Evolutionary conservation across 495 filamentous ascomycete genomes (phyloP).

Genomic region (Rusavskia elegans): DNA sequence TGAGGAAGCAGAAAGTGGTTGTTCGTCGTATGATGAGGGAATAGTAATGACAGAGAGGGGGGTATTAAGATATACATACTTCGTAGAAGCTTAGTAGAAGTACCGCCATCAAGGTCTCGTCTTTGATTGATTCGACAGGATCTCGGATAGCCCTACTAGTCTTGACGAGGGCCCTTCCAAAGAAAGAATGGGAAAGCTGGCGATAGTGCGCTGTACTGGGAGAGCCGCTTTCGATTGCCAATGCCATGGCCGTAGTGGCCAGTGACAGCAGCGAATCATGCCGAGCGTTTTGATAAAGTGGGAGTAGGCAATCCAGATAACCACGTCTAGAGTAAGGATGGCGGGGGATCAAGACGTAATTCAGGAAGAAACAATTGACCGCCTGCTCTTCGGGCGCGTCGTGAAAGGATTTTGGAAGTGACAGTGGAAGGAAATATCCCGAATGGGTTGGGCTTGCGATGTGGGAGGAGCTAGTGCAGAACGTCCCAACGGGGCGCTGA

Average conservation of each 20-base stretch:
- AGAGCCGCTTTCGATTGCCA: slow-evolving; percentile 31
- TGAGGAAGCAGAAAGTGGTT: neutral
- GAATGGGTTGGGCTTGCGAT: neutral
- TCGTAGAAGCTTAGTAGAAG: slow-evolving; percentile 19
- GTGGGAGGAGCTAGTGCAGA: neutral
- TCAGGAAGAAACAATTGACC: slow-evolving; percentile 36
- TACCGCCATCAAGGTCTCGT: slow-evolving; percentile 44
- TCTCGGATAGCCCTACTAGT: slow-evolving; percentile 37
- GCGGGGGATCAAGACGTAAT: slow-evolving; percentile 35
- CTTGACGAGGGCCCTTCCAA: slow-evolving; percentile 32
- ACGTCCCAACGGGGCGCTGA: neutral
- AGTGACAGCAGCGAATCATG: slow-evolving; percentile 33
- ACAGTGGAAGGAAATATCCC: slow-evolving; percentile 12
- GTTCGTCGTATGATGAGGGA: neutral
- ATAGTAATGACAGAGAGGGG: neutral
- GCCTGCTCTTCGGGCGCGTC: slow-evolving; percentile 28
- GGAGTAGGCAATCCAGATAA: slow-evolving; percentile 40
- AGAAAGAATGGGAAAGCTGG: slow-evolving; percentile 20
- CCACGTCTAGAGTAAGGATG: slow-evolving; percentile 25
- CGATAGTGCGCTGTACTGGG: slow-evolving; percentile 26
- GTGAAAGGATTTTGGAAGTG: slow-evolving; percentile 1
- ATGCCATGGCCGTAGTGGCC: slow-evolving; percentile 44
- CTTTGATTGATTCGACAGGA: slow-evolving; percentile 28
- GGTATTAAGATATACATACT: neutral
- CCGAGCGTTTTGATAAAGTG: slow-evolving; percentile 30